phyloP scores from a whole-genome alignment of 106 monocot genomes.

The Amphibolis antarctica region DNA sequence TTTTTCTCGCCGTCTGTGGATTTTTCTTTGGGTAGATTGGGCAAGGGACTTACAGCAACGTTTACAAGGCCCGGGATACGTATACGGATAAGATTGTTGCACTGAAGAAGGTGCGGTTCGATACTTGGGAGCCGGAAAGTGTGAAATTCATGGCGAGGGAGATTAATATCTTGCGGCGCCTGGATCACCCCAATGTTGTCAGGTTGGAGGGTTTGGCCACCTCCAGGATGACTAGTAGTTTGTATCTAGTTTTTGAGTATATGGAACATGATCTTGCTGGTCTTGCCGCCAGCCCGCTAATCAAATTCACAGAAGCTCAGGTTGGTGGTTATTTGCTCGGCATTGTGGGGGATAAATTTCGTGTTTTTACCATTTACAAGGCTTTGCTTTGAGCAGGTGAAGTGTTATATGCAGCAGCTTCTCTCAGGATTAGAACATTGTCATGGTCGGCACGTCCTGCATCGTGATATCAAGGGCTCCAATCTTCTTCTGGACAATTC shows the following conservation, averaged over 20 bases:
- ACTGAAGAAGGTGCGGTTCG: constrained; percentile 23
- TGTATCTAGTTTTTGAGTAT: too few relatives aligned
- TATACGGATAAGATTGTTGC: constrained; percentile 18
- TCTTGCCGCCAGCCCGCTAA: constrained; percentile 13
- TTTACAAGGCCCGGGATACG: constrained; percentile 19
- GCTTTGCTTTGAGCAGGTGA: constrained; percentile 9
- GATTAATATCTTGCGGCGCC: constrained; percentile 13
- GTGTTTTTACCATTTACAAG: not conserved
- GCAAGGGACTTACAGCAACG: too few relatives aligned
- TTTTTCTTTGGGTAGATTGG: constrained; percentile 15
- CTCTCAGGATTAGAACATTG: constrained; percentile 21
- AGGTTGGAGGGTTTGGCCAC: constrained; percentile 17
- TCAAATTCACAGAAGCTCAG: constrained; percentile 24
- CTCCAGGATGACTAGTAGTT: constrained; percentile 20
- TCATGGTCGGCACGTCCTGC: constrained; percentile 14
- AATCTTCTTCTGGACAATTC: constrained; percentile 20
- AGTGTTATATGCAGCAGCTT: constrained; percentile 19
- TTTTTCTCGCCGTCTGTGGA: not conserved
- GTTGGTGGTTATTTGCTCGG: not conserved
- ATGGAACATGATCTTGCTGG: constrained; percentile 28
- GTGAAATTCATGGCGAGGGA: too few relatives aligned
- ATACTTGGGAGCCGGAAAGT: constrained; percentile 19
- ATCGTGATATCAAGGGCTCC: too few relatives aligned
- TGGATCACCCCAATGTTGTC: constrained; percentile 21
- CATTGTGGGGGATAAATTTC: not conserved